Conservation (phyloP, 768 basidiomycete species). For the Termitomyces sp. region DNA sequence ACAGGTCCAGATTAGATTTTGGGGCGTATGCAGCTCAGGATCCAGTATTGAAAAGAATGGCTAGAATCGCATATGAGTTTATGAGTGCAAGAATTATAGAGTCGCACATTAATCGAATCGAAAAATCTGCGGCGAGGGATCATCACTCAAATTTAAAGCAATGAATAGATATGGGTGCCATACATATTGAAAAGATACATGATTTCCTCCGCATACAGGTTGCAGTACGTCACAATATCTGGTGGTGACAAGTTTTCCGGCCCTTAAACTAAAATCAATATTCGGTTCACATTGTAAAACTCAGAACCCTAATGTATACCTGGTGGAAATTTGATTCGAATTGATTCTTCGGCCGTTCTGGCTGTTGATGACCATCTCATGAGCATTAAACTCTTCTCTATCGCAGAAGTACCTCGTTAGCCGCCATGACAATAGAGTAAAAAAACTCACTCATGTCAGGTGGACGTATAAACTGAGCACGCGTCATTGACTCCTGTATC, state of each 20-base stretch:
- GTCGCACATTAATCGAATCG: conserved; percentile 46
- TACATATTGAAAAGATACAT: conserved; percentile 48
- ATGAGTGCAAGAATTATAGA: neutral
- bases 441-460: conserved; percentile 5
- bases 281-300: neutral
- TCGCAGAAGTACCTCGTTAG: neutral
- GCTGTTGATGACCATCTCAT: conserved; percentile 19
- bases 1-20: conserved; percentile 44
- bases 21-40: conserved; percentile 48
- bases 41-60: conserved; percentile 57
- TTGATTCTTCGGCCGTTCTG: conserved; percentile 32
- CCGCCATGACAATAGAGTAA: neutral
- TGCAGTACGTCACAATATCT: conserved; percentile 42
- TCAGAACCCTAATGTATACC: conserved; percentile 16
- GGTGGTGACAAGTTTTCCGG: conserved; percentile 25
- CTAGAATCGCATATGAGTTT: conserved; percentile 29
- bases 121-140: conserved; percentile 36
- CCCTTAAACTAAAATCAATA: neutral
- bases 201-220: conserved; percentile 47
- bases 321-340: conserved; percentile 26
- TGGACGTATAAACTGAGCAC: conserved; percentile 16
- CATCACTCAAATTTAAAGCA: neutral
- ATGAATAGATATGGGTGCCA: conserved; percentile 14
- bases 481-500: conserved; percentile 37
- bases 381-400: conserved; percentile 11